Conservation (phyloP, 163 green algal species). For the Coccomyxa subellipsoidea region DNA sequence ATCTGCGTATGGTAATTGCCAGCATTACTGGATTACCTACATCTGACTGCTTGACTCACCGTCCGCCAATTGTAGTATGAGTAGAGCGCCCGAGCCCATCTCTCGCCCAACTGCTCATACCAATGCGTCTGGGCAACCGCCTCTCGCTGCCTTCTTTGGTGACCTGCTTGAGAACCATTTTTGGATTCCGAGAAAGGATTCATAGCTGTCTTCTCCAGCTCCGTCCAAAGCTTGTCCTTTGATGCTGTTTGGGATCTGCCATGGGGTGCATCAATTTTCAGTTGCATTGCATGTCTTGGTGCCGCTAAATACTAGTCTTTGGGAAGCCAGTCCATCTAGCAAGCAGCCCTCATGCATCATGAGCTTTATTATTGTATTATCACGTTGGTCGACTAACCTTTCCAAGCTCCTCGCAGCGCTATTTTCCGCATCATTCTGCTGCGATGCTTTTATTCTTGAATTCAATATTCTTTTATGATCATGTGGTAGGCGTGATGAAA, state of each 20-base stretch:
- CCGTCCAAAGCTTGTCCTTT: not conserved
- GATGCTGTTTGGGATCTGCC: not conserved
- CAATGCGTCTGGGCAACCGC: not conserved
- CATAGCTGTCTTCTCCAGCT: not conserved
- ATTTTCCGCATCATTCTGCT: not conserved
- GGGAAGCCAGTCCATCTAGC: too few species aligned
- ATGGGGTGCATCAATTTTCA: too few species aligned
- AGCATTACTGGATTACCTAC: too few species aligned
- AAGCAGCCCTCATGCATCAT: too few species aligned
- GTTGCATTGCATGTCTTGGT: too few species aligned
- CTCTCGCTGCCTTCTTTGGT: not conserved
- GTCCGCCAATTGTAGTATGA: conserved; percentile 1
- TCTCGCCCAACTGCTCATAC: not conserved
- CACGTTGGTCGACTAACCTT: not conserved
- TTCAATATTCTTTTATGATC: not conserved
- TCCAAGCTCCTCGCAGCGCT: not conserved
- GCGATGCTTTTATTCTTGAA: not conserved
- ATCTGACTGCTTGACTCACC: too few species aligned
- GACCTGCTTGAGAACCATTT: not conserved
- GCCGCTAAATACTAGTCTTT: too few species aligned
- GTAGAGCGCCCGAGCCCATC: not conserved
- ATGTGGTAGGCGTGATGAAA: not conserved
- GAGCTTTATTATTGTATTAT: too few species aligned
- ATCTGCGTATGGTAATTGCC: too few species aligned
- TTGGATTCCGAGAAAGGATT: conserved; percentile 1